phyloP scores from a whole-genome alignment of 441 rosid genomes.

The Erodium trifolium region DNA sequence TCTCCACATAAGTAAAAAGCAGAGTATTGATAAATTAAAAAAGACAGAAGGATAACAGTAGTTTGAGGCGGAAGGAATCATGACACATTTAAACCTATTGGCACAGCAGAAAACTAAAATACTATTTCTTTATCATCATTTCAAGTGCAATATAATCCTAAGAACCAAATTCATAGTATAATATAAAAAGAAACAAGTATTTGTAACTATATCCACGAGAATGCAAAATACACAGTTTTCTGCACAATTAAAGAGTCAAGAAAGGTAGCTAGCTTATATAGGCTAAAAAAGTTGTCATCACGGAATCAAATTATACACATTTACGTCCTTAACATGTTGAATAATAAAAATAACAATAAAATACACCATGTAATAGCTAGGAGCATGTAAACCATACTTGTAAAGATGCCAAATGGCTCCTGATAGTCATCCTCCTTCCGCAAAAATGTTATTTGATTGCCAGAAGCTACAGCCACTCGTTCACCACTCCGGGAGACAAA shows the following conservation, averaged over 20 bases:
- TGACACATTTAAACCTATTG: too few relatives aligned
- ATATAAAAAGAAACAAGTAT: too few relatives aligned
- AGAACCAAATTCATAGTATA: background rate
- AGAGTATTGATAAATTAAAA: too few relatives aligned
- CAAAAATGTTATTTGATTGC: constrained; percentile 60
- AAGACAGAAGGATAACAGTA: too few relatives aligned
- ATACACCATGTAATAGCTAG: background rate
- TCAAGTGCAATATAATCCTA: background rate
- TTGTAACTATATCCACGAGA: background rate
- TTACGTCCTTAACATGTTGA: background rate
- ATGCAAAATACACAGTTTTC: background rate
- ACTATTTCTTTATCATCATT: too few relatives aligned
- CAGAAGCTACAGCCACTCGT: constrained; percentile 75
- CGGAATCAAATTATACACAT: background rate
- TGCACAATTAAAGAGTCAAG: background rate
- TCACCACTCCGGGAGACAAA: constrained; percentile 73
- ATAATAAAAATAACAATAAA: background rate
- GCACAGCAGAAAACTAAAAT: too few relatives aligned
- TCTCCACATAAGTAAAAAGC: too few relatives aligned
- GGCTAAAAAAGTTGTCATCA: background rate
- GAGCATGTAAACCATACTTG: constrained; percentile 39
- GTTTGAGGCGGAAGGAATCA: too few relatives aligned
- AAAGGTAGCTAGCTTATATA: background rate
- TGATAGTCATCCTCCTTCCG: constrained; percentile 60
- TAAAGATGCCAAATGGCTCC: constrained; percentile 59